Base-by-base conservation (phyloP, 495 filamentous ascomycete genomes). In the Saxophila tyrrhenica region DNA sequence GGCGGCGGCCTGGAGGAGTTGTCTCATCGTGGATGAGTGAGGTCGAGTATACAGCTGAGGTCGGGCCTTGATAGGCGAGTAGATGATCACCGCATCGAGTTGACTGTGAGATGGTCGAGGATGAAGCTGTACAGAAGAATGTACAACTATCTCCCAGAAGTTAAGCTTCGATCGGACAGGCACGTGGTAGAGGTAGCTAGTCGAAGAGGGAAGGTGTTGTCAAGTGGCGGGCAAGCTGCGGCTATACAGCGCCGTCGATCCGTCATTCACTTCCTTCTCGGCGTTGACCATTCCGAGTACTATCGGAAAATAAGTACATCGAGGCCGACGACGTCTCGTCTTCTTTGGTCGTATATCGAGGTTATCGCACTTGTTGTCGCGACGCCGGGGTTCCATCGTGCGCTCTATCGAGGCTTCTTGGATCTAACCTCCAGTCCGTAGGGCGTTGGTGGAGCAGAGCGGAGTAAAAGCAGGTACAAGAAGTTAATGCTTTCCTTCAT, bases 401-500 rank as follows among this genome's bases (percentile, higher is more conserved):
- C n/a, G n/a, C n/a, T n/a, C n/a, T n/a, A n/a, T 35, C 29, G 13
- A 35, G 29, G 29, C 13, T 35, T 13, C 7, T 7, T 35, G 13
- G 13, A 5, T 5, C 5, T 13, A 35, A 35, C 29, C 29, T 35
- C 29, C 13, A 5, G 29, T 13, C 29, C 29, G 29, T 35, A 35
- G 29, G 29, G 29, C 29, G 29, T 35, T 35, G 29, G 29, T 35
- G 29, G 29, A 35, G 29, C 29, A 35, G 7, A 5, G 20, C 16
- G 20, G 20, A 44, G 42, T 17, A 44, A 44, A 44, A 44, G 42
- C 11, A 50, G 25, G 21, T 50, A 20, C 23, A 29, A 32, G 32
- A 13, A 10, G 7, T 25, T 76, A 81, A 58, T 76, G 89, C 58
- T 69, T 7, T 35, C 29, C 7, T 35, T 35, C 5, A 7, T 35